Conservation (phyloP, 306 rosid species). For the Castanea mollissima region DNA sequence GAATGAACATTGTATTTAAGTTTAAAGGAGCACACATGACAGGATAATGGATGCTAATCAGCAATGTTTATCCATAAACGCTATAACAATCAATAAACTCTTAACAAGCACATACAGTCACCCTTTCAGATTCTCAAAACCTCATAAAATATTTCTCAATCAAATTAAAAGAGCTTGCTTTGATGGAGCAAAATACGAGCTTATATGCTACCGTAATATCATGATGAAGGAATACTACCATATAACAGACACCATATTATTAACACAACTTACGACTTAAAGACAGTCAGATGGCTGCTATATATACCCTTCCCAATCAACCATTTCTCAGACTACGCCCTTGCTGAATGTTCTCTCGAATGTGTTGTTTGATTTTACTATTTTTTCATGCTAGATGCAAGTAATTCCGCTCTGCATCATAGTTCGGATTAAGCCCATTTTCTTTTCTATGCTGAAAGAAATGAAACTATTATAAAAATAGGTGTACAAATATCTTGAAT, state of each 20-base stretch:
- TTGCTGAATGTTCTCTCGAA: not conserved
- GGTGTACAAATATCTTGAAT: not conserved
- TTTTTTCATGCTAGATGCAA: not conserved
- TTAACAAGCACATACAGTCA: not conserved
- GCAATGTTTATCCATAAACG: not conserved
- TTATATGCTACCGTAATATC: not conserved
- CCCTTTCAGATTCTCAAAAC: not conserved
- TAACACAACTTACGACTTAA: not conserved
- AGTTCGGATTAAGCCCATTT: not conserved
- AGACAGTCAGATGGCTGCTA: not conserved
- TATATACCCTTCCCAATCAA: not conserved
- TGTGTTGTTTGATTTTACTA: not conserved
- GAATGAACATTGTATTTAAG: conserved; percentile 25
- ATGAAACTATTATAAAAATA: not conserved
- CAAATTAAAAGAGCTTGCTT: no score
- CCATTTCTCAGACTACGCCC: not conserved
- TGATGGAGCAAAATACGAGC: no score
- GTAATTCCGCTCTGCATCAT: not conserved
- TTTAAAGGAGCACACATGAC: not conserved
- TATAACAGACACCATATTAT: not conserved
- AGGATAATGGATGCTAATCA: not conserved
- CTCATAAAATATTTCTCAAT: no score
- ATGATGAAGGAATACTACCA: not conserved
- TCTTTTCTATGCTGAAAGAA: not conserved
- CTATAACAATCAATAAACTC: not conserved